Evolutionary conservation across 2,329 filamentous ascomycete genomes (phyloP).

Genomic region (Pestalotiopsis fici): DNA sequence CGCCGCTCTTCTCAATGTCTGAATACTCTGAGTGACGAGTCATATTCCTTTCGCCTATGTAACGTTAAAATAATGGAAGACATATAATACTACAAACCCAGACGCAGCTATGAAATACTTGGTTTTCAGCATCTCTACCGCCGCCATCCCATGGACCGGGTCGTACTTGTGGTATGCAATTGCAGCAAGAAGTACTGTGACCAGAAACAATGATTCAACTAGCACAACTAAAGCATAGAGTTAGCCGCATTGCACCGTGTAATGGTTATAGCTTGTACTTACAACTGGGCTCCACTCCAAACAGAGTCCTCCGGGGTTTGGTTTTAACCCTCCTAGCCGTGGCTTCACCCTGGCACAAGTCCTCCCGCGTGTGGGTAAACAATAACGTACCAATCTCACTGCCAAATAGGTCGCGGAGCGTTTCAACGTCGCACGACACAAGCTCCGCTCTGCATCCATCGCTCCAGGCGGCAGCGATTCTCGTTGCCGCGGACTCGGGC

Average conservation of each 20-base stretch:
- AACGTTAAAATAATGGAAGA: background rate
- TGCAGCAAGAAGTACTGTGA: background rate
- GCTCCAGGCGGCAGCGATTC: background rate
- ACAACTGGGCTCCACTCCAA: background rate
- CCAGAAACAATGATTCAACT: background rate
- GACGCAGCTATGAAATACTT: background rate
- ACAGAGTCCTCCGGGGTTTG: background rate
- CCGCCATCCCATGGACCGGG: background rate
- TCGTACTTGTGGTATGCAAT: background rate
- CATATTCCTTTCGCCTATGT: background rate
- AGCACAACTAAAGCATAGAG: background rate
- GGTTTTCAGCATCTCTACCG: background rate
- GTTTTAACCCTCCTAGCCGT: background rate
- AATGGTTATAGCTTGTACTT: background rate
- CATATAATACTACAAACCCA: background rate
- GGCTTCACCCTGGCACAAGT: background rate
- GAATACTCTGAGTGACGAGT: too few species aligned
- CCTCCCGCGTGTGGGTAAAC: background rate
- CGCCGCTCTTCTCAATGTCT: too few species aligned
- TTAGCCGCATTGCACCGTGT: background rate
- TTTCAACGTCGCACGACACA: background rate
- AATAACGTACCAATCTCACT: background rate
- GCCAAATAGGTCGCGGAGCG: background rate
- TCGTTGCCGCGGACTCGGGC: background rate
- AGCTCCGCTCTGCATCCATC: background rate